phyloP scores from a whole-genome alignment of 179 eudicot species.

The Corrigiola litoralis region DNA sequence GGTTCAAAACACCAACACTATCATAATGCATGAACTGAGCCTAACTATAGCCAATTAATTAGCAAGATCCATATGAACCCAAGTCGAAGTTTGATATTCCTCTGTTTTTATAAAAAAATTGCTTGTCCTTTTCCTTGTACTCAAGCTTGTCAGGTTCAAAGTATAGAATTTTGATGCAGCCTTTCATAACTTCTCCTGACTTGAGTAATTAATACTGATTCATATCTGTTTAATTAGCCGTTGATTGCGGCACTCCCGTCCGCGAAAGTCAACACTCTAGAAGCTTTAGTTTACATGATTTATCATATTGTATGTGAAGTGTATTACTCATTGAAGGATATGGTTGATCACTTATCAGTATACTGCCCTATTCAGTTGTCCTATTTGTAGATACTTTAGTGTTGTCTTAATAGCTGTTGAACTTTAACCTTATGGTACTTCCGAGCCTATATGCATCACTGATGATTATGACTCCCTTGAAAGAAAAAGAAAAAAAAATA shows the following conservation, averaged over 20 bases:
- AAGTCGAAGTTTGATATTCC: constrained; percentile 1
- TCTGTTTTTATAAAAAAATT: background rate
- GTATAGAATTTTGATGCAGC: constrained; percentile 13
- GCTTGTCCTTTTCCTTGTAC: background rate
- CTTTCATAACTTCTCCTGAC: background rate
- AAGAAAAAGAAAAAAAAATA: no score
- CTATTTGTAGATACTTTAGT: background rate
- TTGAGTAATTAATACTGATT: background rate
- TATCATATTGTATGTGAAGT: no score
- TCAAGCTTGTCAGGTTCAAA: constrained; percentile 9
- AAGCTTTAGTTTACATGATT: background rate
- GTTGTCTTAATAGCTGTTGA: background rate
- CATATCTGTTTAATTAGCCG: background rate
- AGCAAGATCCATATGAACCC: constrained; percentile 12
- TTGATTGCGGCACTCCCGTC: background rate
- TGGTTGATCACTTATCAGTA: no score
- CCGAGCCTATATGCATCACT: no score
- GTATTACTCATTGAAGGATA: no score
- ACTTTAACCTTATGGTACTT: no score
- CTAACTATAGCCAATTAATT: background rate
- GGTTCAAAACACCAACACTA: constrained; percentile 11
- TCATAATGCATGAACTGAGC: background rate
- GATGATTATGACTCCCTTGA: no score
- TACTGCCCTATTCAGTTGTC: no score
- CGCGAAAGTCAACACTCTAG: background rate